Percentiles rank a stretch among this genome's conserved stretches.
Evolutionary conservation across 2,329 filamentous ascomycete species (phyloP).

Genomic region (Pyrenochaeta sp.): DNA sequence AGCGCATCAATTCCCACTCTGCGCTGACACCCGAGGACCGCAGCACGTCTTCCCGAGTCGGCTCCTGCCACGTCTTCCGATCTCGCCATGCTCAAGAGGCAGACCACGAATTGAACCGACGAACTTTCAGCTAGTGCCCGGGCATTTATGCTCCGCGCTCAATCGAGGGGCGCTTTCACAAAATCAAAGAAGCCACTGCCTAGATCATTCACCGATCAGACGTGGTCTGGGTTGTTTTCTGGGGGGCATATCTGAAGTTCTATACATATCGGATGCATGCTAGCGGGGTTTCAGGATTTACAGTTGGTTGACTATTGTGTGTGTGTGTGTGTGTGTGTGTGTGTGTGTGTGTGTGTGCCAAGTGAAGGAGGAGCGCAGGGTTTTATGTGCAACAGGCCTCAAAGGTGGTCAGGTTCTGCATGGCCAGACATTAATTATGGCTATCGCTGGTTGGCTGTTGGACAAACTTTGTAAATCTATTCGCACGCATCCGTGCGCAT

Average conservation of each 20-base stretch:
- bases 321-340: too few species aligned
- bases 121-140: not conserved
- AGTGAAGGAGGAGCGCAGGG: not conserved
- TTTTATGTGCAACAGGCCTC: not conserved
- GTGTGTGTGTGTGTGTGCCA: not conserved
- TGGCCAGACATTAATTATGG: not conserved
- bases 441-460: too few species aligned
- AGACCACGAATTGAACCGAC: not conserved
- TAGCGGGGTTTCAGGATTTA: not conserved
- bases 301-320: not conserved
- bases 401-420: not conserved
- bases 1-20: too few species aligned
- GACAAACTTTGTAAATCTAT: too few species aligned
- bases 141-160: not conserved
- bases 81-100: not conserved
- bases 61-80: not conserved
- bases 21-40: too few species aligned
- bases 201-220: not conserved
- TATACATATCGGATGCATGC: not conserved
- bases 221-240: not conserved
- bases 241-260: not conserved
- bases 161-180: not conserved
- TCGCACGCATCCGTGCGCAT: too few species aligned
- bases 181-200: not conserved
- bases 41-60: not conserved